phyloP scores from a whole-genome alignment of 371 early-diverging fungal genomes.

The Actinomortierella wolfii region DNA sequence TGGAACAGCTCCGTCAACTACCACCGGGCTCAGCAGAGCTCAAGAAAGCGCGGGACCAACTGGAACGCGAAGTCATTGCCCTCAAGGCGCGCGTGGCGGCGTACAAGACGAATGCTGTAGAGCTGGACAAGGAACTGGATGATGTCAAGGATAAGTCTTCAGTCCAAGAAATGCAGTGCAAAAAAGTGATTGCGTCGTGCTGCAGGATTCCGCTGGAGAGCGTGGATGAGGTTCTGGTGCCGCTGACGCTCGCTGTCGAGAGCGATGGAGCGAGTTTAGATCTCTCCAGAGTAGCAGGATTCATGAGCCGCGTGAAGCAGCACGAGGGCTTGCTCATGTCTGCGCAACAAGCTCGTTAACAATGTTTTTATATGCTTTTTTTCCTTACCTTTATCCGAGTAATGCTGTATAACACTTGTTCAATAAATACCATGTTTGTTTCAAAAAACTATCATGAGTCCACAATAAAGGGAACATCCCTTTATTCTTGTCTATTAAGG shows the following conservation, averaged over 20 bases:
- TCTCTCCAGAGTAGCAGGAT: conserved; percentile 60
- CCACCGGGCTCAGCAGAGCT: conserved; percentile 2
- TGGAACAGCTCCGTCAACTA: conserved; percentile 1
- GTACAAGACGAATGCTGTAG: conserved; percentile 51
- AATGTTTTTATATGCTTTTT: no score
- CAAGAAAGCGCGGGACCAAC: conserved; percentile 11
- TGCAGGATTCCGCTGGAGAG: conserved; percentile 70
- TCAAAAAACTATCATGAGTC: no score
- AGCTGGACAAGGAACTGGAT: conserved; percentile 49
- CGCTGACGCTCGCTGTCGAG: conserved; percentile 73
- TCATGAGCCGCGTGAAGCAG: conserved; percentile 60
- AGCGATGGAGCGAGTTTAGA: conserved; percentile 71
- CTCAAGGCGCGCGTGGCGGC: conserved; percentile 54
- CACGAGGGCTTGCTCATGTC: conserved; percentile 32
- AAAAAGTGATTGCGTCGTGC: conserved; percentile 77
- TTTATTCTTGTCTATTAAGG: no score
- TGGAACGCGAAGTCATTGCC: conserved; percentile 42
- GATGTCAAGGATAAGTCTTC: conserved; percentile 43
- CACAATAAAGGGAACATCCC: no score
- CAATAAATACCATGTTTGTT: no score
- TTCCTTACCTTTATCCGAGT: no score
- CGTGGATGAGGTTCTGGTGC: conserved; percentile 70
- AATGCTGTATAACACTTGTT: no score
- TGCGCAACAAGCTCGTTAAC: no score
- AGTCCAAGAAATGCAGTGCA: conserved; percentile 69